Base-by-base conservation (phyloP, 148 eudicot species). In the Vaccinium vitisidaea region DNA sequence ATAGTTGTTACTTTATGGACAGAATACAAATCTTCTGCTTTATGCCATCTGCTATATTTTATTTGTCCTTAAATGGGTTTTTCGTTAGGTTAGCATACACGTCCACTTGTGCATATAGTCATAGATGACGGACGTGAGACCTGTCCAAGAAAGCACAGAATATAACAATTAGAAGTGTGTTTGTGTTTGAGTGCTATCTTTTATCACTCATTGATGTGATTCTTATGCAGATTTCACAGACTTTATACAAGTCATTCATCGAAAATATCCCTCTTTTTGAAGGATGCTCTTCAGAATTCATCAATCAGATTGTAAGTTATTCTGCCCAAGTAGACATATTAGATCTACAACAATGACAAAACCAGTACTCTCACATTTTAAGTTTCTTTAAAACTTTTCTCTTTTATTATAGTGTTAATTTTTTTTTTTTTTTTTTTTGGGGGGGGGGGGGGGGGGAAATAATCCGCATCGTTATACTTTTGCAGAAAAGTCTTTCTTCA, bases 221-320 rank as follows among this genome's bases (percentile, higher is more conserved):
- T 85, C 83, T 83, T 76, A 69, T 90, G 89, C 95, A 97, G 98
- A 94, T 97, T 74, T 94, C 98, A 36, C 93, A 95, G 88, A 65
- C 88, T 81, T 83, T 97, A 74, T 97, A 97, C 79, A 71, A 84
- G 83, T 52, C 92, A 36, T 94, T 87, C 82, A 84, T 97, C 23
- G 89, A 90, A 91, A 85, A 87, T 16, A 85, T 91, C 84, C 89
- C 93, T 83, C 93, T 95, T 84, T 95, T 97, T 79, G 87, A 85
- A 80, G 98, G 93, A 82, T 97, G 99, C 82, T 97, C 98, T 82
- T 48, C 91, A 32, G 99, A 95, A 77, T 97, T 97, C 86, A 93
- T 95, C 77, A 91, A 89, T 84, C 99, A 97, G 83, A 93, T 97
- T 88, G 98, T 97, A 91, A 92, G 98, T 91, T 23, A 12, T 39